Conservation (phyloP, 495 filamentous ascomycete genomes). For the Penicillium longicatenatum region DNA sequence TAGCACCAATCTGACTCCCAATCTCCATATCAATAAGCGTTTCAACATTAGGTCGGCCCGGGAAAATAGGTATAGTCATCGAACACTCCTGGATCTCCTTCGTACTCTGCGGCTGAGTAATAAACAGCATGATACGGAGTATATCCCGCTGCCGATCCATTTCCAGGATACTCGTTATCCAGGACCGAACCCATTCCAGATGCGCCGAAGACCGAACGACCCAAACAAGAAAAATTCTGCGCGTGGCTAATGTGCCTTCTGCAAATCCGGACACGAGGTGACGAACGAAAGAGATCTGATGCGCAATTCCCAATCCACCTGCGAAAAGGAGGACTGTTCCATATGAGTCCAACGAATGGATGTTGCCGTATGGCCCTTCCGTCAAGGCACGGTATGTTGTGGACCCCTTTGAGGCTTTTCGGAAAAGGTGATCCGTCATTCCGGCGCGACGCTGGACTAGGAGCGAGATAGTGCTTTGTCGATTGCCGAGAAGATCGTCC, state of each 20-base stretch:
- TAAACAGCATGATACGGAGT: conserved; percentile 80
- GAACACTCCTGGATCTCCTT: conserved; percentile 71
- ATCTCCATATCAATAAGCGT: conserved; percentile 76
- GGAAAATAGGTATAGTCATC: conserved; percentile 79
- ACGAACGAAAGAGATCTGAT: conserved; percentile 83
- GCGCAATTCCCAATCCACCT: conserved; percentile 91
- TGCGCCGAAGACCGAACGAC: conserved; percentile 84
- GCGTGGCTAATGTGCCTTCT: conserved; percentile 74
- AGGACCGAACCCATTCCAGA: conserved; percentile 89
- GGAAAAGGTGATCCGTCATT: conserved; percentile 81
- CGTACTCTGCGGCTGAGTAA: conserved; percentile 75
- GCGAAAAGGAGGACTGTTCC: conserved; percentile 88
- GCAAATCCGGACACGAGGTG: conserved; percentile 74
- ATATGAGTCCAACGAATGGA: conserved; percentile 83
- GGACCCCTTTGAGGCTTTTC: conserved; percentile 50
- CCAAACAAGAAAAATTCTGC: conserved; percentile 83
- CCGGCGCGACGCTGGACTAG: conserved; percentile 83
- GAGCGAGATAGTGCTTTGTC: conserved; percentile 70
- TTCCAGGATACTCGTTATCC: conserved; percentile 83
- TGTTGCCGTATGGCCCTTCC: conserved; percentile 87
- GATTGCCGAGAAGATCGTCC: conserved; percentile 33
- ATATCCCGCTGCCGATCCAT: conserved; percentile 77
- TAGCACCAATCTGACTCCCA: conserved; percentile 75
- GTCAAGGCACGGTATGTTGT: conserved; percentile 61
- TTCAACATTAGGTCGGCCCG: conserved; percentile 78